Evolutionary conservation across 352 stramenopile genomes (phyloP).

Genomic region (Phytophthora lateralis): DNA sequence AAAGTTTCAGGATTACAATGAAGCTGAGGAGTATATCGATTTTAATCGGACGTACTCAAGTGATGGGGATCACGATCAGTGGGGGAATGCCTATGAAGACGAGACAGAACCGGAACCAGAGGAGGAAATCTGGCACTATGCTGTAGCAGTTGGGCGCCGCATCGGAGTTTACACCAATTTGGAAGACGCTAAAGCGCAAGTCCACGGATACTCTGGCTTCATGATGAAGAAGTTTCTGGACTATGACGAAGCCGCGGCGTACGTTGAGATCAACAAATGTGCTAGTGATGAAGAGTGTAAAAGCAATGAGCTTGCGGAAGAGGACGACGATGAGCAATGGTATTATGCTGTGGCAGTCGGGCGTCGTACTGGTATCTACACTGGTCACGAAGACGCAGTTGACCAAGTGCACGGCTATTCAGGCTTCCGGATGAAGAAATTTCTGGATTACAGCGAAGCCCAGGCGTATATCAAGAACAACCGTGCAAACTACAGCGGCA

Average conservation of each 20-base stretch:
- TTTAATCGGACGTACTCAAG: not conserved
- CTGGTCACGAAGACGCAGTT: slow-evolving; percentile 35
- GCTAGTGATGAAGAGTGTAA: not conserved
- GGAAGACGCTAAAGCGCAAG: slow-evolving; percentile 41
- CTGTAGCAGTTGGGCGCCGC: slow-evolving; percentile 50
- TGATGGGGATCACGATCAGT: not conserved
- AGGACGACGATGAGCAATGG: slow-evolving; percentile 4
- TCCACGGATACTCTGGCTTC: slow-evolving; percentile 55
- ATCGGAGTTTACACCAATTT: slow-evolving; percentile 53
- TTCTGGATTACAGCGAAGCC: slow-evolving; percentile 46
- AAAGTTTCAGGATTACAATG: slow-evolving; percentile 3
- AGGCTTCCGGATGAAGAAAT: slow-evolving; percentile 66
- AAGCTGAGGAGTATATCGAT: slow-evolving; percentile 18
- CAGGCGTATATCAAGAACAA: slow-evolving; percentile 14
- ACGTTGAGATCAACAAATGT: slow-evolving; percentile 5
- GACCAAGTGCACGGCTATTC: slow-evolving; percentile 56
- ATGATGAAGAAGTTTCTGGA: slow-evolving; percentile 70
- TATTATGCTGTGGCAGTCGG: slow-evolving; percentile 63
- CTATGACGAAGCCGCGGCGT: slow-evolving; percentile 33
- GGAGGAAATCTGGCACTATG: slow-evolving; percentile 37
- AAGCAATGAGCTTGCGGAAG: not conserved
- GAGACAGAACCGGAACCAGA: not conserved
- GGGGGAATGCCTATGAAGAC: not conserved
- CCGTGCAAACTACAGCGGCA: not conserved
- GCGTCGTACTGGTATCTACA: slow-evolving; percentile 51